Conservation (phyloP, 805 yeast genomes). For the Starmerella gropengiesseri region DNA sequence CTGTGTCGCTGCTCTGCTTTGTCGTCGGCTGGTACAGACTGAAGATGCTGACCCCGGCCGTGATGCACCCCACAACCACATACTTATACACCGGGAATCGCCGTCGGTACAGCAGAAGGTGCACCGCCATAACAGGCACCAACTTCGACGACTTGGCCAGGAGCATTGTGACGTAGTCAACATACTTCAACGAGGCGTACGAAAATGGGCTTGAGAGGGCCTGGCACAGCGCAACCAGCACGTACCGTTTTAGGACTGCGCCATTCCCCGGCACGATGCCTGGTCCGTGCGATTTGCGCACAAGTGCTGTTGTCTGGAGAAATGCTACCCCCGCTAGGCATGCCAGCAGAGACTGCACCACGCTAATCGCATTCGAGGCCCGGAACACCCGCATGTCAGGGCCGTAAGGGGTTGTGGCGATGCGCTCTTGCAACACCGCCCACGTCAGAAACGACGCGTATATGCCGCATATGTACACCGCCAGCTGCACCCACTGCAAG, state of each 20-base stretch:
- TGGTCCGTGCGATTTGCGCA: constrained; percentile 19
- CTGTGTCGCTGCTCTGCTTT: constrained; percentile 29
- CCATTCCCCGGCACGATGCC: constrained; percentile 17
- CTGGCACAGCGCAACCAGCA: constrained; percentile 42
- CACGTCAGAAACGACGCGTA: constrained; percentile 81
- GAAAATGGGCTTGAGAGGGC: constrained; percentile 77
- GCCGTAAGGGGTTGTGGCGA: constrained; percentile 67
- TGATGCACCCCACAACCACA: constrained; percentile 64
- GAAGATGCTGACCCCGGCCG: constrained; percentile 72
- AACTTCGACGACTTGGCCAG: constrained; percentile 89
- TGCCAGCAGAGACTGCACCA: constrained; percentile 66
- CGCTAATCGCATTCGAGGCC: constrained; percentile 68
- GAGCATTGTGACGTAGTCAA: constrained; percentile 73
- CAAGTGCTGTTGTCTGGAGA: constrained; percentile 29
- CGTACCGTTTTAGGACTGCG: constrained; percentile 20
- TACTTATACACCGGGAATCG: constrained; percentile 67
- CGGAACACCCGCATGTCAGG: constrained; percentile 44
- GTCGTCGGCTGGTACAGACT: constrained; percentile 37
- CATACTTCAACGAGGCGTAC: constrained; percentile 63
- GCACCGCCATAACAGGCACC: constrained; percentile 88
- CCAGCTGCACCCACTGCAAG: constrained; percentile 2
- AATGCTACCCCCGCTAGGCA: constrained; percentile 55
- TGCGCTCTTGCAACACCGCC: constrained; percentile 86
- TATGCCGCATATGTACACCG: constrained; percentile 47
- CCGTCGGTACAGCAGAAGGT: constrained; percentile 55